phyloP scores from a whole-genome alignment of 805 yeast genomes.

The Yarrowia phangngaensis region DNA sequence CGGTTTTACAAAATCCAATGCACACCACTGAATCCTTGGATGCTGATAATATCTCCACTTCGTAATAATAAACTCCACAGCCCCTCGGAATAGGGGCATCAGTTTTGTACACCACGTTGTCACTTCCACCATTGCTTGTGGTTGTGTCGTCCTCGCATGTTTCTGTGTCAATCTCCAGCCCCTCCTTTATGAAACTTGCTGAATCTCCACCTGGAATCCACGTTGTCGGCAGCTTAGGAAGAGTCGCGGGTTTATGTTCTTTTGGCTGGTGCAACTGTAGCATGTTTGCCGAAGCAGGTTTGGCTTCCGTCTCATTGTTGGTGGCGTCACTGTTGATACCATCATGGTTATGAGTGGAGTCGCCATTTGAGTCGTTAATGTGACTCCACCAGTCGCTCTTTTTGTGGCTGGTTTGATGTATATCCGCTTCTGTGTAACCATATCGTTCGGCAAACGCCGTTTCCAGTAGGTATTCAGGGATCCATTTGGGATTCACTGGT shows the following conservation, averaged over 20 bases:
- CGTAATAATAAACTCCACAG: constrained; percentile 52
- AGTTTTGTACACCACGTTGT: constrained; percentile 36
- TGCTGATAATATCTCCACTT: constrained; percentile 42
- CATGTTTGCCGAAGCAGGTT: constrained; percentile 21
- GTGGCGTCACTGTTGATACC: not conserved
- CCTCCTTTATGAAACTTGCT: constrained; percentile 14
- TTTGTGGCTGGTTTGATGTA: not conserved
- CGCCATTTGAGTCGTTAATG: not conserved
- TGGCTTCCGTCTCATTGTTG: not conserved
- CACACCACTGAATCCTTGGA: constrained; percentile 44
- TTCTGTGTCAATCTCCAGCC: constrained; percentile 23
- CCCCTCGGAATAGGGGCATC: constrained; percentile 41
- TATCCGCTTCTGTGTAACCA: constrained; percentile 16
- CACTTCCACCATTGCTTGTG: constrained; percentile 30
- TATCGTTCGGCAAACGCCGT: constrained; percentile 23
- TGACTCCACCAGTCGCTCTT: constrained; percentile 4
- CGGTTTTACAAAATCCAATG: constrained; percentile 46
- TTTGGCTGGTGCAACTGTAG: constrained; percentile 15
- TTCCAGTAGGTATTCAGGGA: constrained; percentile 23
- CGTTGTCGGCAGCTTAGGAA: constrained; percentile 32
- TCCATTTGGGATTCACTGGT: constrained; percentile 26
- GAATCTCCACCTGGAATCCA: constrained; percentile 17
- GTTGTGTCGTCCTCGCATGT: constrained; percentile 22
- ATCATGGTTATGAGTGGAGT: too few relatives aligned
- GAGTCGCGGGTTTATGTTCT: constrained; percentile 17